phyloP scores from a whole-genome alignment of 2,329 filamentous ascomycete species.

The Trichophyton equinum region DNA sequence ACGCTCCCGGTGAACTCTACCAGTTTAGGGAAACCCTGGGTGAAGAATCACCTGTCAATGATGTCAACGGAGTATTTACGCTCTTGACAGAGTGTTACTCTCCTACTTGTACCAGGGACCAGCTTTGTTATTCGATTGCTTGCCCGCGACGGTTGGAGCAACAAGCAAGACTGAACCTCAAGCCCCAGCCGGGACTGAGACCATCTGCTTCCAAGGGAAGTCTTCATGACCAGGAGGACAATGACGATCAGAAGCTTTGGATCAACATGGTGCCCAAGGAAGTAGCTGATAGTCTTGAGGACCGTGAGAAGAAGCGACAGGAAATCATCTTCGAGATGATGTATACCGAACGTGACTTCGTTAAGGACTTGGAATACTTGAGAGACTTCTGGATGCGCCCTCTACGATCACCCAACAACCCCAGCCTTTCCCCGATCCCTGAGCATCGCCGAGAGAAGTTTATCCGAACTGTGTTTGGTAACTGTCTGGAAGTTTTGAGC shows the following conservation, averaged over 20 bases:
- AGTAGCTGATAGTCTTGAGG: constrained; percentile 75
- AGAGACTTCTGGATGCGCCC: constrained; percentile 98
- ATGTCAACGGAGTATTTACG: constrained; percentile 93
- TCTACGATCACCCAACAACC: constrained; percentile 56
- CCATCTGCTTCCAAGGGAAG: constrained; percentile 56
- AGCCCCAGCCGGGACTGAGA: constrained; percentile 78
- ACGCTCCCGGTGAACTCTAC: constrained; percentile 90
- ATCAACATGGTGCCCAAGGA: constrained; percentile 97
- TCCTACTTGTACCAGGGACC: constrained; percentile 88
- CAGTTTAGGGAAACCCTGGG: constrained; percentile 90
- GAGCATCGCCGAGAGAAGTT: constrained; percentile 78
- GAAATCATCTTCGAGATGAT: constrained; percentile 97
- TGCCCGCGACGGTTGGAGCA: constrained; percentile 89
- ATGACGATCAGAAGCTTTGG: constrained; percentile 96
- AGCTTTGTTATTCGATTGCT: constrained; percentile 94
- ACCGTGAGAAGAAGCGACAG: constrained; percentile 91
- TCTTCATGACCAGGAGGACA: constrained; percentile 75
- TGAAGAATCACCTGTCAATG: constrained; percentile 53
- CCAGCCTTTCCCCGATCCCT: constrained; percentile 67
- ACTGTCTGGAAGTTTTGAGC: constrained; percentile 84
- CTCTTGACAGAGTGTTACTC: constrained; percentile 95
- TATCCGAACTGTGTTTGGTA: constrained; percentile 88
- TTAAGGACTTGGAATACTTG: constrained; percentile 95
- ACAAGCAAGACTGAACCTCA: constrained; percentile 84
- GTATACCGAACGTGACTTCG: constrained; percentile 97